Evolutionary conservation across 129 eudicot species (phyloP), one percentile per base, ranked within the genome.

Genomic region (carrot (Daucus carota)): DNA sequence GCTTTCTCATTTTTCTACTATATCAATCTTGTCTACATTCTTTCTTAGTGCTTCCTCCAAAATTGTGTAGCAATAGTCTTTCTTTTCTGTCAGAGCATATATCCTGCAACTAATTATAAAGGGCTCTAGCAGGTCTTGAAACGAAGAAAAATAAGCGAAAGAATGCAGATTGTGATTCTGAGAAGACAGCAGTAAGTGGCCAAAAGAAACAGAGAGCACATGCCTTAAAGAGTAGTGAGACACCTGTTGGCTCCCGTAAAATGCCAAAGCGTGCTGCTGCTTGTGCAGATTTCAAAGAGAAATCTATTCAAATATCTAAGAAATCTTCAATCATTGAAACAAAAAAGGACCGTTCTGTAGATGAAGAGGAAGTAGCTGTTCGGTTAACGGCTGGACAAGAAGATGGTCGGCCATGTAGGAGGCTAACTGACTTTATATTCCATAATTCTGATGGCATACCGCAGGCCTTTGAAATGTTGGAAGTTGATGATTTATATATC

Each of bases 391-490:
- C 73, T 40, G 73, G 84, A 76, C 62, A 76, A 22, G 73, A 81
- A 24, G 54, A 70, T 34, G 48, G 22, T 24, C 22, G 75, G 3
- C 90, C 94, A 75, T 82, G 84, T 78, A 85, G 97, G 79, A 81
- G 89, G 66, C 63, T 88, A 57, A 73, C 87, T 32, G 92, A 91
- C 63, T 91, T 91, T 6, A 66, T 83, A 44, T 83, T 91, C 43
- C 92, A 91, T 72, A 85, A 85, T 79, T 81, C 81, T 8, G 88
- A 83, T 63, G 91, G 92, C 14, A 70, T 70, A 20, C 83, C 84
- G 6, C 94, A 91, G 68, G 92, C 97, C 10, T 75, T 91, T 82
- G 97, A 88, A 86, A 83, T 85, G 91, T 81, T 86, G 15, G 90
- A 88, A 81, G 93, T 91, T 8, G 82, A 83, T 67, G 90, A 85